Base-by-base conservation (phyloP, 2,329 filamentous ascomycete genomes). In the Aurifilum marmelostoma region DNA sequence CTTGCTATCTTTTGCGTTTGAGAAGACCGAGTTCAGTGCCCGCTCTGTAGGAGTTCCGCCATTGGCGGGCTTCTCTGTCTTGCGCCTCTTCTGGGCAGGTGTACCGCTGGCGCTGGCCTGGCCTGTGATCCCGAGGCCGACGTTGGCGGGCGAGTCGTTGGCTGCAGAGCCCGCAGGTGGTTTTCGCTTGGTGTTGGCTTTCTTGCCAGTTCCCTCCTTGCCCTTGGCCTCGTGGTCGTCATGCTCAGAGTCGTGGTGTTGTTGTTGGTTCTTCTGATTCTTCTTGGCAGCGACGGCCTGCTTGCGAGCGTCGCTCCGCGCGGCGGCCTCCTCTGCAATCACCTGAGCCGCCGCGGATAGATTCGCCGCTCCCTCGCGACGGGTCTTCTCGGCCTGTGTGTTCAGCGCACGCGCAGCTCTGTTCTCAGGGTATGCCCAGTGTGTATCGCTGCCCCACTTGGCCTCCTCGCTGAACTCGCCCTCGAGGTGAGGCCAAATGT, bases 391-490 rank as follows among this genome's bases (percentile, higher is more conserved):
- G 41, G 89, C 88, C 59, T 89, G 85, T 32, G 87, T 89, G 21
- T 83, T 81, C 50, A 84, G 83, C n/a, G 85, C 83, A 74, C 86
- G 86, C 43, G 83, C 83, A 43, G 89, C 86, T 73, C 95, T 91
- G 76, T 93, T 93, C 75, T 95, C 92, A 27, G 92, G 92, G 78
- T 98, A 98, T 63, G 95, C 96, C 96, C 96, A 99, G 79, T 99
- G 96, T 65, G 89, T 92, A 69, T 89, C 87, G 80, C 94, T 98
- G 65, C 97, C 96, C 82, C 94, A 91, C 80, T 97, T 93, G 67
- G 96, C 93, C 80, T 98, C 94, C 71, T 97, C 94, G 80, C 93
- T 97, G 76, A 99, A 93, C 79, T 99, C 96, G 70, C 86, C 84
- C 72, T 97, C 91, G 68, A 98, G 88, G 80, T 94, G 90, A 27